Evolutionary conservation across 2,329 filamentous ascomycete species (phyloP), one percentile per base, ranked within the genome.

Genomic region (Nigrospora oryzae): DNA sequence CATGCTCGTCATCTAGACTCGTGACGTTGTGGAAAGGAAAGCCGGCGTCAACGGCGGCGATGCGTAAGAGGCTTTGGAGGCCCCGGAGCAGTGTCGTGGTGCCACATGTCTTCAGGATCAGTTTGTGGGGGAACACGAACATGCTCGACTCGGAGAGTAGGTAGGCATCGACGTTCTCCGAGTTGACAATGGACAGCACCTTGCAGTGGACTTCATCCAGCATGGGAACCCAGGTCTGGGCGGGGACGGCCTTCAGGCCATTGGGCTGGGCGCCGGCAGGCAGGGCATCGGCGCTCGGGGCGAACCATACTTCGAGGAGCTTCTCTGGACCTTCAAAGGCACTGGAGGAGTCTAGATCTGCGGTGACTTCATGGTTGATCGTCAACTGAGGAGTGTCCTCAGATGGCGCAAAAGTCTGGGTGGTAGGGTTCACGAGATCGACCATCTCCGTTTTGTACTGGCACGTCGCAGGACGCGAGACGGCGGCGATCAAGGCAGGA

Each of bases 41-140:
- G n/a, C 91, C 89, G 40, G 88, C 91, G 53, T 91, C 77, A 41
- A 83, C 69, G 40, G 89, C 87, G 30, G 93, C 93, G 59, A 97
- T 95, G 63, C 94, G 89, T 44, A 98, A 75, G 64, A 98, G 84
- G 54, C 89, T 88, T 54, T 89, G 88, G 38, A 98, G 77, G 16
- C 93, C 93, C 40, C 86, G 84, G 7, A 98, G 79, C 43, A 98
- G 73, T 3, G 93, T 98, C 13, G 93, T 98, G 19, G 93, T 98
- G 49, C 93, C 93, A 60, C 93, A 98, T 8, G 93, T 98, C 79
- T 98, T 98, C 54, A 98, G 74, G 49, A 98, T 95, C 52, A 98
- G 79, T 75, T 98, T 98, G 79, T 98, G 93, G n/a, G 90, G 89
- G 67, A 95, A 98, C 56, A 98, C 89, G 63, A 98, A 98, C 90